Base-by-base conservation (phyloP, 768 basidiomycete genomes). In the Lactarius hengduanensis region DNA sequence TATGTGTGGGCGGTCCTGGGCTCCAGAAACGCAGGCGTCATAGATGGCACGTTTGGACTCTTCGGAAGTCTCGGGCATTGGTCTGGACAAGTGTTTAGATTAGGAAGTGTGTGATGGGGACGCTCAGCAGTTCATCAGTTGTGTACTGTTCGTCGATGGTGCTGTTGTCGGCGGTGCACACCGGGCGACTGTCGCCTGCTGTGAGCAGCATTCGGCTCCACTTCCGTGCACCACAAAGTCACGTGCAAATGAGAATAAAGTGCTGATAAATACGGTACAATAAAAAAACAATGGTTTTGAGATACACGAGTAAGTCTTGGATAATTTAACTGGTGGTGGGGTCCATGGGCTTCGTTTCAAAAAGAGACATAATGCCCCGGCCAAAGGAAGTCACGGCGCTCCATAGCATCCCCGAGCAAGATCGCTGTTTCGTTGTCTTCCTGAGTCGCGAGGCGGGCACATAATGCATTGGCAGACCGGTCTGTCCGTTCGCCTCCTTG, bases 1-100 rank as follows among this genome's bases (percentile, higher is more conserved):
- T 76, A 89, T 81, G 74, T 78, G 78, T 59, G 85, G 83, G 47
- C 80, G 83, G 69, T 84, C 79, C 71, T 80, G 79, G 58, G 83
- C 81, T 64, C 85, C 84, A 68, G 82, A 78, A 40, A 83, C 76
- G 66, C 78, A 81, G 59, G 77, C 80, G 60, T 88, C 83, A 71
- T 80, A 87, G 57, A 83, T 74, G 64, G 86, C 82, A 64, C 83
- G 83, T 71, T 80, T 75, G 50, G 78, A 79, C 58, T 74, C 80
- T 69, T 67, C 16, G 47, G 65, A 59, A 11, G 64, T 36, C 58
- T 69, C 66, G 56, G 62, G 57, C 38, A 40, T 40, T 40, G 15
- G 38, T 40, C 13, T 16, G 43, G 43, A n/a, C 69, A 63, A 30
- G 56, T 62, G 64, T 67, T 70, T 57, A 59, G 65, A 53, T 53